These are phyloP conservation scores for Shiraia bambusicola DNA, from an alignment of 2,329 filamentous ascomycete species.

Conservation along the genomic window DNA sequence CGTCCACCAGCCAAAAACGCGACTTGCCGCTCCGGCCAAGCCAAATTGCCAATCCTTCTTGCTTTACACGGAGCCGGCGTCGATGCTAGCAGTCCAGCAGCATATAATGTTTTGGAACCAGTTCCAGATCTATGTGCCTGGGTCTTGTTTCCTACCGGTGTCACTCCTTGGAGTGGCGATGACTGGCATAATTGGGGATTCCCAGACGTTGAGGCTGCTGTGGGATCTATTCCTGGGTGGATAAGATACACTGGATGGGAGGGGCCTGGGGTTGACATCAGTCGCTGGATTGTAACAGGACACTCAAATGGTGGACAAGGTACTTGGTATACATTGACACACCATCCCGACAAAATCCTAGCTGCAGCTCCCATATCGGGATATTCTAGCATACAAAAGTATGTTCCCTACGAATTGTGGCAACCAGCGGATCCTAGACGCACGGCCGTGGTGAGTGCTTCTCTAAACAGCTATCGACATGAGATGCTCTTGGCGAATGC, in stretches of 20 bases:
- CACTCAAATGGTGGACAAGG: conserved; percentile 65
- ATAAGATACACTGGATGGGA: conserved; percentile 52
- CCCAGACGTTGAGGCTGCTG: conserved; percentile 56
- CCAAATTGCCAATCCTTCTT: conserved; percentile 52
- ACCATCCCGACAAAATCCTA: conserved; percentile 58
- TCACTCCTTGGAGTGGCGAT: conserved; percentile 61
- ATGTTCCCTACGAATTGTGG: conserved; percentile 61
- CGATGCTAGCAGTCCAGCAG: conserved; percentile 53
- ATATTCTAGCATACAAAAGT: conserved; percentile 61
- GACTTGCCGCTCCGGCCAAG: conserved; percentile 21
- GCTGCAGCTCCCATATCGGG: conserved; percentile 60
- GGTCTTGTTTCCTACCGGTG: conserved; percentile 58
- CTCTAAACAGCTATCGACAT: conserved; percentile 56
- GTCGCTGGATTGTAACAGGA: conserved; percentile 56
- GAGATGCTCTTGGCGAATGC: conserved; percentile 57
- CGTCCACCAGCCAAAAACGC: conserved; percentile 53
- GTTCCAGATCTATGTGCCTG: conserved; percentile 57
- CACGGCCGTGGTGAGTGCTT: conserved; percentile 50
- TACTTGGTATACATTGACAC: conserved; percentile 58
- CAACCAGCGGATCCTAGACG: conserved; percentile 55
- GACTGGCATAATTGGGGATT: conserved; percentile 64
- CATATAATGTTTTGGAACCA: conserved; percentile 52
- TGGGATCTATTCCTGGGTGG: conserved; percentile 54
- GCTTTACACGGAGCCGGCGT: conserved; percentile 59
- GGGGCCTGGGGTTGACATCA: conserved; percentile 48